phyloP scores from a whole-genome alignment of 179 eudicot genomes.

The Amaranthus tricolor region DNA sequence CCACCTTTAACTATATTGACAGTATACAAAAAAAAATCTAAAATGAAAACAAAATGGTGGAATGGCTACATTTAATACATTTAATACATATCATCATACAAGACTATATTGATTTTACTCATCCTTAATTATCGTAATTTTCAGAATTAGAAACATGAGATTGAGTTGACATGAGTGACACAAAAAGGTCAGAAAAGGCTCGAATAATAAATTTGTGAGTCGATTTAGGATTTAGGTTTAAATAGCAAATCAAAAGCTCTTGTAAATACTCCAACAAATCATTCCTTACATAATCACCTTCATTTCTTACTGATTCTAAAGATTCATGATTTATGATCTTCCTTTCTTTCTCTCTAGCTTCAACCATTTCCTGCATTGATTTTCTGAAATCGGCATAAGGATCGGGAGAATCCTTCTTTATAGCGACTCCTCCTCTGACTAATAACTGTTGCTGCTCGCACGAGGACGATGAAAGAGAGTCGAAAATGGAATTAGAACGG shows the following conservation, averaged over 20 bases:
- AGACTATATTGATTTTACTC: not conserved
- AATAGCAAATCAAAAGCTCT: constrained; percentile 58
- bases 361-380: constrained; percentile 80
- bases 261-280: constrained; percentile 51
- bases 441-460: not conserved
- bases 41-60: no score
- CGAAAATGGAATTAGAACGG: constrained; percentile 60
- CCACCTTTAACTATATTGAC: no score
- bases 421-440: constrained; percentile 45
- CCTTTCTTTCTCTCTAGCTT: constrained; percentile 34
- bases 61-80: no score
- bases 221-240: constrained; percentile 48
- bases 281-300: constrained; percentile 17
- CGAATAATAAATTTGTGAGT: constrained; percentile 58
- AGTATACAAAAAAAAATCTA: no score
- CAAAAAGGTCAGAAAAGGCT: constrained; percentile 62
- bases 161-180: constrained; percentile 26
- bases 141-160: not conserved
- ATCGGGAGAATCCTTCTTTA: constrained; percentile 63
- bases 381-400: constrained; percentile 57
- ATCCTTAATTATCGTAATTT: not conserved
- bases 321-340: no score
- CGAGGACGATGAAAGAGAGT: constrained; percentile 20
- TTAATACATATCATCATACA: not conserved
- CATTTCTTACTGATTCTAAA: not conserved